phyloP scores from a whole-genome alignment of 2,329 filamentous ascomycete species.

The Alternaria infectoria region DNA sequence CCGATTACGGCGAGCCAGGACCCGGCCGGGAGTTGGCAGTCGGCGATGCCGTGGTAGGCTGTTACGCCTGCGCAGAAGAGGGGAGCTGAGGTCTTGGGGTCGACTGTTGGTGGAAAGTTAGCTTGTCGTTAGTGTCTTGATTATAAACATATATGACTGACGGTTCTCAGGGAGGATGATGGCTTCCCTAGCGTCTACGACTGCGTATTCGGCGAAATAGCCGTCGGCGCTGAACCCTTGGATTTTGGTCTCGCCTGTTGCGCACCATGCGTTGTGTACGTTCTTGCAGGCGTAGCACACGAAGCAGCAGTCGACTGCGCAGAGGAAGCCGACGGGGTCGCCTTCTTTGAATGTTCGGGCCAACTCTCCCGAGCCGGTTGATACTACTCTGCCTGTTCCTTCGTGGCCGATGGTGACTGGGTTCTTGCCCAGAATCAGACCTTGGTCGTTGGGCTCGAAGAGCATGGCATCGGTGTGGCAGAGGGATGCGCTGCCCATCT shows the following conservation, averaged over 20 bases:
- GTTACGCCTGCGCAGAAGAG: slow-evolving; percentile 44
- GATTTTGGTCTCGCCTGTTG: slow-evolving; percentile 38
- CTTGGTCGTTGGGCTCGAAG: slow-evolving; percentile 45
- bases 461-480: slow-evolving; percentile 51
- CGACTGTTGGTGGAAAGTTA: slow-evolving; percentile 17
- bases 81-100: slow-evolving; percentile 33
- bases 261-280: slow-evolving; percentile 38
- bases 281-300: slow-evolving; percentile 38
- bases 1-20: slow-evolving; percentile 40
- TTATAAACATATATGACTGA: slow-evolving; percentile 7
- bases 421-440: slow-evolving; percentile 38
- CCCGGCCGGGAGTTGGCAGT: slow-evolving; percentile 34
- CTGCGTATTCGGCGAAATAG: slow-evolving; percentile 42
- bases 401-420: slow-evolving; percentile 46
- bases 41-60: slow-evolving; percentile 38
- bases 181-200: slow-evolving; percentile 36
- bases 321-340: slow-evolving; percentile 43
- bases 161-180: slow-evolving; percentile 38
- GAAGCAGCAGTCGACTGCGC: slow-evolving; percentile 43
- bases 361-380: slow-evolving; percentile 27
- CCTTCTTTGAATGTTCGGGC: slow-evolving; percentile 39
- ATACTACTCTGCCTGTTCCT: slow-evolving; percentile 36
- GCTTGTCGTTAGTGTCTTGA: too few species aligned
- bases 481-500: slow-evolving; percentile 48
- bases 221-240: slow-evolving; percentile 38